phyloP scores from a whole-genome alignment of 164 flowering plant genomes.

The Umbilicus rupestris region DNA sequence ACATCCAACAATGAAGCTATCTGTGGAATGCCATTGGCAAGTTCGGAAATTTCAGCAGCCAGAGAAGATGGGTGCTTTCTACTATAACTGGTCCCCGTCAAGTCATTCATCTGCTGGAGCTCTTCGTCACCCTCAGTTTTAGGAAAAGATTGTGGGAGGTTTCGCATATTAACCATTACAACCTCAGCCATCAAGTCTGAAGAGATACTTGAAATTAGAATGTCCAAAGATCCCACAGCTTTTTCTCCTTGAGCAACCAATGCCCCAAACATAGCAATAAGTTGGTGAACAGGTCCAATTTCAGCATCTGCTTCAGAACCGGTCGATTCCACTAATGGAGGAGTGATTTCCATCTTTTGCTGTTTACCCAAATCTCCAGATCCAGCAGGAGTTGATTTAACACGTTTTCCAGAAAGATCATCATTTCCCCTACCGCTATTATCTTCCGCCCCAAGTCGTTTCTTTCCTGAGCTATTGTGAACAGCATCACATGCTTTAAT shows the following conservation, averaged over 20 bases:
- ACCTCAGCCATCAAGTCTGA: conserved; percentile 92
- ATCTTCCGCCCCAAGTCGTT: conserved; percentile 42
- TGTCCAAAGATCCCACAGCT: conserved; percentile 62
- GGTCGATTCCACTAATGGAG: conserved; percentile 17
- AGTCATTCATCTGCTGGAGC: conserved; percentile 15
- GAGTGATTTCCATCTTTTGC: conserved; percentile 12
- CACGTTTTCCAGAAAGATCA: conserved; percentile 52
- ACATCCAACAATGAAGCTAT: conserved; percentile 28
- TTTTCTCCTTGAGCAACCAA: conserved; percentile 97
- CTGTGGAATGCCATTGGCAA: conserved; percentile 36
- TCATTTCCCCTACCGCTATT: conserved; percentile 26
- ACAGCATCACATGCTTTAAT: conserved; percentile 21
- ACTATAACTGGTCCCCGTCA: conserved; percentile 26
- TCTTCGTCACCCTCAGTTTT: conserved; percentile 48
- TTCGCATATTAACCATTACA: conserved; percentile 75
- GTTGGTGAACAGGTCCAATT: conserved; percentile 82
- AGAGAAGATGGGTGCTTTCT: conserved; percentile 39
- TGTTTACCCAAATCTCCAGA: conserved; percentile 33
- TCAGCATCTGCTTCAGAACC: conserved; percentile 29
- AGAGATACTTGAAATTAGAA: conserved; percentile 86
- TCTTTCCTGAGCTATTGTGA: conserved; percentile 32
- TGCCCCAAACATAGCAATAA: conserved; percentile 88
- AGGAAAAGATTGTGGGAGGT: conserved; percentile 53
- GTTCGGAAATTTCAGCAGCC: conserved; percentile 35
- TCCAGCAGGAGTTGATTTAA: conserved; percentile 27